These are phyloP conservation scores for Backusella tarrabulga DNA, from an alignment of 192 early-diverging fungal species.

Conservation along the genomic window DNA sequence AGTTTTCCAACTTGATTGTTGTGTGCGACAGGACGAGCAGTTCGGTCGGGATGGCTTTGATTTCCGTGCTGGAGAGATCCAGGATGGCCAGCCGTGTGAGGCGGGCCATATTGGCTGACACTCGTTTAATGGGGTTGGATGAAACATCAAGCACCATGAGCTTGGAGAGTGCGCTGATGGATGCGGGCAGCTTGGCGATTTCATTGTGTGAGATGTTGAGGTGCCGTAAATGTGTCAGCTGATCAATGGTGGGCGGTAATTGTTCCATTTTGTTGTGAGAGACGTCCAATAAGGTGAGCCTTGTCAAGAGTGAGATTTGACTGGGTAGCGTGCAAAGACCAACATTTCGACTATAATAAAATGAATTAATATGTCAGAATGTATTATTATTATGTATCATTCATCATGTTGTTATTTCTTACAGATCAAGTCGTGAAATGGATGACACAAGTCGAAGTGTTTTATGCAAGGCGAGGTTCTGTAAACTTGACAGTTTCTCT, in stretches of 20 bases:
- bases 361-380: too few relatives aligned
- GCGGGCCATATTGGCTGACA: constrained; percentile 68
- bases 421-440: constrained; percentile 26
- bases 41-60: constrained; percentile 19
- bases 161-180: constrained; percentile 56
- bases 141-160: constrained; percentile 68
- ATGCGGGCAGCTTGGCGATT: constrained; percentile 55
- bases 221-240: constrained; percentile 59
- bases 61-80: constrained; percentile 21
- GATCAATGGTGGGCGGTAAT: constrained; percentile 62
- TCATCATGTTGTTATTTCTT: not conserved
- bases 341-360: not conserved
- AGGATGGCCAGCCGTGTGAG: constrained; percentile 24
- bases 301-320: constrained; percentile 59
- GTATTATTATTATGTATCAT: too few relatives aligned
- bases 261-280: constrained; percentile 61
- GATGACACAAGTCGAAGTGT: constrained; percentile 11
- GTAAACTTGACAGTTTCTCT: constrained; percentile 1
- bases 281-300: constrained; percentile 64
- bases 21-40: not conserved
- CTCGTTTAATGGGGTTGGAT: constrained; percentile 55
- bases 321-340: constrained; percentile 13
- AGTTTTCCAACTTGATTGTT: constrained; percentile 14
- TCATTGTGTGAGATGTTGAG: constrained; percentile 67
- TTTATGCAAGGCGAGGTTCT: not conserved